These are phyloP conservation scores for Inga oerstediana DNA, from an alignment of 306 rosid species.

Conservation along the genomic window DNA sequence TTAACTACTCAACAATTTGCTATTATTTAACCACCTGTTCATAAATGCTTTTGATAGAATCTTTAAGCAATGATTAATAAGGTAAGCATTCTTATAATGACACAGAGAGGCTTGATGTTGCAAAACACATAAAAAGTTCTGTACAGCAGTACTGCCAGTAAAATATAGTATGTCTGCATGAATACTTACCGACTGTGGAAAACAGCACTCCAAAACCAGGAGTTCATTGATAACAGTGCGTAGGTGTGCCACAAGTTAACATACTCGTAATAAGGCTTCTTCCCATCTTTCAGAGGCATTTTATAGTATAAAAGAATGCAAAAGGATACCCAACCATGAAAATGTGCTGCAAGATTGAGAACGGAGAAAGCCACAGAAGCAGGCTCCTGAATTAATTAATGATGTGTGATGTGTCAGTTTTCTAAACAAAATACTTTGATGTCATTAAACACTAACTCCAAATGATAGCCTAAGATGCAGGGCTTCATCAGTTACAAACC, in stretches of 20 bases:
- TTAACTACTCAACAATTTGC: background rate
- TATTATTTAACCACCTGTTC: background rate
- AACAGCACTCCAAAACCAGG: conserved; percentile 78
- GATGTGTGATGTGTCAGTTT: conserved; percentile 25
- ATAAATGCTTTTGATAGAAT: background rate
- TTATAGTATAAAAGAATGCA: conserved; percentile 58
- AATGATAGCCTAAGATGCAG: conserved; percentile 16
- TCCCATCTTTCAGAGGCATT: conserved; percentile 58
- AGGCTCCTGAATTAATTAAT: conserved; percentile 62
- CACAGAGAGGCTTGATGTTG: background rate
- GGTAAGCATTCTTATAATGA: background rate
- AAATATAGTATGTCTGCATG: background rate
- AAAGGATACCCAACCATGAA: conserved; percentile 80
- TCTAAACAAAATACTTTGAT: conserved; percentile 14
- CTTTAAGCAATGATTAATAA: background rate
- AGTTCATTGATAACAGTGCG: conserved; percentile 59
- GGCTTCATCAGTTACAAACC: conserved; percentile 49
- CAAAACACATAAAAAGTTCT: background rate
- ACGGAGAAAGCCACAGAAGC: conserved; percentile 72
- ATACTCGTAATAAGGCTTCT: conserved; percentile 58
- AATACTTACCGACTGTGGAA: conserved; percentile 72
- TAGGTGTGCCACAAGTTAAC: conserved; percentile 66
- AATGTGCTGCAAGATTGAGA: conserved; percentile 73
- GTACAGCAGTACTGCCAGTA: background rate
- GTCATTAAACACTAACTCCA: conserved; percentile 21